These are phyloP conservation scores for Pythium apleroticum DNA, from an alignment of 352 stramenopile species.

Conservation along the genomic window DNA sequence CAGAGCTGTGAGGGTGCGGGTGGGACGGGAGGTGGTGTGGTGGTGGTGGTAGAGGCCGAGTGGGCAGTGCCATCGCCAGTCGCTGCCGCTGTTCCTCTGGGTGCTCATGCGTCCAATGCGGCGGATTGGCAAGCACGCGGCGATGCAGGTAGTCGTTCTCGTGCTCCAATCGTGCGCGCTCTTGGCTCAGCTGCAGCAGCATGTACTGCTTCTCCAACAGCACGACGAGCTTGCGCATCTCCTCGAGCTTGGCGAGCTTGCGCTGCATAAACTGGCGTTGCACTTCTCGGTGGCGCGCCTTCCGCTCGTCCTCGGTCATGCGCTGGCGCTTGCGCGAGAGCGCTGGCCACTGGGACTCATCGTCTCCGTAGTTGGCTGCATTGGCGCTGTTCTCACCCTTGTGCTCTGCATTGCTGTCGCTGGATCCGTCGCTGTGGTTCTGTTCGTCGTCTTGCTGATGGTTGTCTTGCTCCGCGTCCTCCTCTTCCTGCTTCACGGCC, in stretches of 20 bases:
- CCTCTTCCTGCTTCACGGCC: neutral
- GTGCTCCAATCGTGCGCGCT: conserved; percentile 23
- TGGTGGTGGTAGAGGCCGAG: neutral
- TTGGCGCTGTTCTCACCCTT: conserved; percentile 1
- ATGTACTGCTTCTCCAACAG: conserved; percentile 26
- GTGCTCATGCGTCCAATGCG: conserved; percentile 19
- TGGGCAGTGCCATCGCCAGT: neutral
- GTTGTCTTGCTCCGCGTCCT: neutral
- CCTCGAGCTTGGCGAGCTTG: conserved; percentile 28
- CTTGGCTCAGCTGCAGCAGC: conserved; percentile 22
- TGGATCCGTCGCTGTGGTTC: neutral
- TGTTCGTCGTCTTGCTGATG: neutral
- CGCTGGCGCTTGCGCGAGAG: conserved; percentile 21
- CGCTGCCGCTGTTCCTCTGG: conserved; percentile 14
- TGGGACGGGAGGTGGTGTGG: neutral
- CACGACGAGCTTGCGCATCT: conserved; percentile 25
- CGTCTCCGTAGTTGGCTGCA: neutral
- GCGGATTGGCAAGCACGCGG: conserved; percentile 8
- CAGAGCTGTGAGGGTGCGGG: neutral
- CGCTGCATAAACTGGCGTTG: conserved; percentile 30
- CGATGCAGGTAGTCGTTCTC: conserved; percentile 21
- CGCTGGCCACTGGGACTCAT: conserved; percentile 19
- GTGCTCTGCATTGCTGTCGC: neutral
- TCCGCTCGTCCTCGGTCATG: conserved; percentile 26
- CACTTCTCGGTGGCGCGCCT: conserved; percentile 25